Conservation (phyloP, 2,329 filamentous ascomycete genomes). For the Fusarium gaditjirri region DNA sequence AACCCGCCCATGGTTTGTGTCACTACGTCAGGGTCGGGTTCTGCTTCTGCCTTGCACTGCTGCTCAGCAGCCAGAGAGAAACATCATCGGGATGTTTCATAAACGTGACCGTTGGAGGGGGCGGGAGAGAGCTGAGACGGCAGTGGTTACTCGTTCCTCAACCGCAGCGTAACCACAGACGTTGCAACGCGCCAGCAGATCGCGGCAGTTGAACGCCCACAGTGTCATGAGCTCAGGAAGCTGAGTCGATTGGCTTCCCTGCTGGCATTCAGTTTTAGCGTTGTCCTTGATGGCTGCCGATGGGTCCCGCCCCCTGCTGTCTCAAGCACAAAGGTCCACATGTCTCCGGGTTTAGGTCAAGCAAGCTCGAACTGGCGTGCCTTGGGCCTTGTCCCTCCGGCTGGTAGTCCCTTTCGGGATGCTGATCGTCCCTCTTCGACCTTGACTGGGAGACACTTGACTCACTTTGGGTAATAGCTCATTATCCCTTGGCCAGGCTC, state of each 20-base stretch:
- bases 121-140: slow-evolving; percentile 15
- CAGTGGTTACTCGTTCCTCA: slow-evolving; percentile 32
- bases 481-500: slow-evolving; percentile 33
- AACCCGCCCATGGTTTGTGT: slow-evolving; percentile 24
- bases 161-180: slow-evolving; percentile 39
- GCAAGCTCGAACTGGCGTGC: slow-evolving; percentile 36
- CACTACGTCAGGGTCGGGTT: slow-evolving; percentile 22
- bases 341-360: slow-evolving; percentile 43
- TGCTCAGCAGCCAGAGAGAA: slow-evolving; percentile 3
- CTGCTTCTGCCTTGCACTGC: not conserved
- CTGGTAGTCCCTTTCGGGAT: slow-evolving; percentile 43
- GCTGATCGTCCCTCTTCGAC: slow-evolving; percentile 41
- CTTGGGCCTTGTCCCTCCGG: slow-evolving; percentile 41
- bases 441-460: slow-evolving; percentile 40
- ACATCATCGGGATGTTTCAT: slow-evolving; percentile 25
- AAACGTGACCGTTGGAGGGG: slow-evolving; percentile 7
- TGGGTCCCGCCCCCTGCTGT: slow-evolving; percentile 44
- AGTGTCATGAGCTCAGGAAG: slow-evolving; percentile 36
- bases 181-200: slow-evolving; percentile 40
- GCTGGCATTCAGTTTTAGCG: slow-evolving; percentile 40
- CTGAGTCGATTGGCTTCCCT: slow-evolving; percentile 36
- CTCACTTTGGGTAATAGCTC: slow-evolving; percentile 39
- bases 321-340: slow-evolving; percentile 35
- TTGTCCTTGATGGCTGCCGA: slow-evolving; percentile 42
- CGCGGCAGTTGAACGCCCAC: slow-evolving; percentile 45